Percentiles rank a stretch among this genome's conserved stretches.
These are phyloP conservation scores for Hygrophorus pudorinus DNA, from an alignment of 768 basidiomycete genomes.

Conservation along the genomic window DNA sequence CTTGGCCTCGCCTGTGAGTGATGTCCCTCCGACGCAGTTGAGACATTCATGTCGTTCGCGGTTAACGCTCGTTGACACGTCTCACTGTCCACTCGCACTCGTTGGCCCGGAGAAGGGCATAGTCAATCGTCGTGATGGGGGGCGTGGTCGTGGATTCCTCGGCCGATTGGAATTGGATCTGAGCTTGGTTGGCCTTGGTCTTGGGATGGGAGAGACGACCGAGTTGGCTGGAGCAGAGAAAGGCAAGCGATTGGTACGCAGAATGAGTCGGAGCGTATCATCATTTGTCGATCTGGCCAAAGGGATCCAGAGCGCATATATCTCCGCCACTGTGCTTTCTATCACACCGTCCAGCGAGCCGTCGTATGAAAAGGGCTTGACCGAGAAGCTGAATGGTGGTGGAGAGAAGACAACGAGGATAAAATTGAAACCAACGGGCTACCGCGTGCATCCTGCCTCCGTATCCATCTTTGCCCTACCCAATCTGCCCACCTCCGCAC, in stretches of 20 bases:
- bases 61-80: slow-evolving; percentile 23
- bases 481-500: slow-evolving; percentile 4
- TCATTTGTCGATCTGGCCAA: slow-evolving; percentile 42
- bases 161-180: background rate
- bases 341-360: slow-evolving; percentile 13
- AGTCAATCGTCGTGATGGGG: background rate
- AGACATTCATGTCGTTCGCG: slow-evolving; percentile 28
- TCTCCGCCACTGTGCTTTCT: slow-evolving; percentile 41
- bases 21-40: slow-evolving; percentile 9
- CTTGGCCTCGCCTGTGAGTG: slow-evolving; percentile 4
- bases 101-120: background rate
- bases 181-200: too few species aligned
- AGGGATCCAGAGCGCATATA: slow-evolving; percentile 49
- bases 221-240: background rate
- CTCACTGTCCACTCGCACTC: slow-evolving; percentile 25
- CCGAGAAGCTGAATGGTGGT: background rate
- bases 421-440: slow-evolving; percentile 28
- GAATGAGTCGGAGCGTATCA: slow-evolving; percentile 11
- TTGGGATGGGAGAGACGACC: too few species aligned
- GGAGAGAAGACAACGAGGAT: background rate
- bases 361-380: slow-evolving; percentile 13
- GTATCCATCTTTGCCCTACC: slow-evolving; percentile 29
- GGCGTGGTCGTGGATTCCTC: background rate
- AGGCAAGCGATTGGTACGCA: background rate
- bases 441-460: slow-evolving; percentile 32